Base-by-base conservation (phyloP, 805 yeast genomes). In the Pichia paraexigua region DNA sequence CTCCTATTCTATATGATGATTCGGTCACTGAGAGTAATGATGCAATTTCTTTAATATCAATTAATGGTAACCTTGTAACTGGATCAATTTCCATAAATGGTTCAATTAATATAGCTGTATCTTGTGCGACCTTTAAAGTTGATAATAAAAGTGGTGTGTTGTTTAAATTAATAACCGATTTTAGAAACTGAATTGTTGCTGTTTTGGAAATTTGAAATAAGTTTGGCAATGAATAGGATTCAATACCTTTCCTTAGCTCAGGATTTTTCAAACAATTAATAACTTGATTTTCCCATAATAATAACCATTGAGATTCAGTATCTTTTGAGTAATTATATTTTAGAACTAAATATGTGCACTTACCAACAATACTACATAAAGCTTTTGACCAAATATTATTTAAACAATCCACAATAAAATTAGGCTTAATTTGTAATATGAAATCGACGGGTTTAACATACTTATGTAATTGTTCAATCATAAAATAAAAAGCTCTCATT, bases 301-400 rank as follows among this genome's bases (percentile, higher is more conserved):
- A 48, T 6, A 78, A 58, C 87, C 89, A 85, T 8, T 56, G 45
- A 12, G 61, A 62, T n/a, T 64, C 60, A 8, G 55, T 39, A 20
- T 49, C 51, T 8, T 22, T 22, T 18, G 59, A 25, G 18, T 43
- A 37, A 52, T 72, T 71, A 43, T 66, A 66, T 39, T 69, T 62
- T 49, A 75, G 60, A 2, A 79, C 53, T 0, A 74, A 60, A 8
- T 71, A 70, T 1, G 84, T 51, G 18, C 82, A 72, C 59, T 80
- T 84, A n/a, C 86, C 82, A 20, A 81, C 72, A 3, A 84, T 76
- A 53, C 80, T 85, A 0, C 94, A 83, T 50, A 88, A 63, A 0
- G 88, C 77, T 56, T 78, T 80, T 1, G 82, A 72, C 56, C 71
- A 67, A 69, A 85, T 80, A 18, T 73, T 64, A 2, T 67, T 58